Evolutionary conservation across 1,139 yeast species (phyloP).

Genomic region (Meyerozyma carpophila): DNA sequence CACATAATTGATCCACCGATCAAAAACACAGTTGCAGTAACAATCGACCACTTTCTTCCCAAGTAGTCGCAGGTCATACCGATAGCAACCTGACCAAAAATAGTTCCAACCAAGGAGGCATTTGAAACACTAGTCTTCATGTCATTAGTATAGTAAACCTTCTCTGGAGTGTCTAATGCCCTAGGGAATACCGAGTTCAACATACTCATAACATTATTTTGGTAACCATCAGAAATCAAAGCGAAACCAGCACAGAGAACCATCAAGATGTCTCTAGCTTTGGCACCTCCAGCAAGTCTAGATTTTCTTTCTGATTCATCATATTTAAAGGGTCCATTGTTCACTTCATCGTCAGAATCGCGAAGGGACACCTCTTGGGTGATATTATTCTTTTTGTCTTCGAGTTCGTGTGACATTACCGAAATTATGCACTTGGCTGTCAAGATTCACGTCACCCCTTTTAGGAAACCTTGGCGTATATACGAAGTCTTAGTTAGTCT

Average conservation of each 20-base stretch:
- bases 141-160: conserved; percentile 26
- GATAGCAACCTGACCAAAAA: conserved; percentile 50
- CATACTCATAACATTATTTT: conserved; percentile 60
- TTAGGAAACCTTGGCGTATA: neutral
- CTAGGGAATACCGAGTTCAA: conserved; percentile 39
- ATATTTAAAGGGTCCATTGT: conserved; percentile 15
- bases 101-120: conserved; percentile 53
- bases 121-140: conserved; percentile 56
- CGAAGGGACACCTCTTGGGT: neutral
- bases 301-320: conserved; percentile 28
- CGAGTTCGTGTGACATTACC: neutral
- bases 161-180: conserved; percentile 36
- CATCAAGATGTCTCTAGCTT: conserved; percentile 30
- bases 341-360: neutral
- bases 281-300: conserved; percentile 26
- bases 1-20: conserved; percentile 53
- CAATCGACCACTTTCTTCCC: conserved; percentile 56
- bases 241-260: conserved; percentile 56
- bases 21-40: conserved; percentile 47
- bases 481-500: neutral
- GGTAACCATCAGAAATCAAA: conserved; percentile 59
- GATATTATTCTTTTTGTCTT: neutral
- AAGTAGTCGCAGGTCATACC: conserved; percentile 54
- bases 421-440: neutral
- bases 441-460: neutral